These are phyloP conservation scores for Trametes versicolor DNA, from an alignment of 1,284 basidiomycete species.

Conservation along the genomic window DNA sequence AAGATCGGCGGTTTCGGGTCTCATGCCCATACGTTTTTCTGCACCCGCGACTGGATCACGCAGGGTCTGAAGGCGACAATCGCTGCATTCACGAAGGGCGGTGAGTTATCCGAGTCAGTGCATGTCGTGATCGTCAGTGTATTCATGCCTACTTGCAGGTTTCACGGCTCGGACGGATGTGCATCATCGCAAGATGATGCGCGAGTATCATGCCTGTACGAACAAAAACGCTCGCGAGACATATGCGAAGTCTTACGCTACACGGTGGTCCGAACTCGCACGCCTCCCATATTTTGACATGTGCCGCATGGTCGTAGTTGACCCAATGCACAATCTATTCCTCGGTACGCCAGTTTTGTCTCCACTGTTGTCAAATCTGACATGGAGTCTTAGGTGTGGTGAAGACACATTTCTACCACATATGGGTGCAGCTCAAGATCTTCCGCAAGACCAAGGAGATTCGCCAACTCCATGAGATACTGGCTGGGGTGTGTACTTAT, in stretches of 20 bases:
- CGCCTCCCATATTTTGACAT: constrained; percentile 44
- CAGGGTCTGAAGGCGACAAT: constrained; percentile 32
- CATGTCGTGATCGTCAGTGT: too few species aligned
- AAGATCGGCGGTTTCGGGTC: constrained; percentile 49
- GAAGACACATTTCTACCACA: constrained; percentile 46
- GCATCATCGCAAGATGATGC: constrained; percentile 22
- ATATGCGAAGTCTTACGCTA: constrained; percentile 33
- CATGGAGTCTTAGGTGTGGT: constrained; percentile 44
- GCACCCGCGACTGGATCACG: constrained; percentile 46
- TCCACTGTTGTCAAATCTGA: too few species aligned
- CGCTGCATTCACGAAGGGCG: constrained; percentile 23
- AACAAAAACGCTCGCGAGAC: constrained; percentile 31
- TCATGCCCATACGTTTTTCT: constrained; percentile 45
- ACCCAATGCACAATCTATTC: constrained; percentile 45
- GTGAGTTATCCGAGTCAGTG: too few species aligned
- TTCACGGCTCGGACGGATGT: constrained; percentile 23
- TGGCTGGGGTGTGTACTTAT: background rate
- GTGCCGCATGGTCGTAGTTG: constrained; percentile 40
- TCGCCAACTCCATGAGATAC: background rate
- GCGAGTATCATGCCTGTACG: constrained; percentile 8
- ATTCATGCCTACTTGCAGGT: constrained; percentile 9
- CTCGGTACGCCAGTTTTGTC: constrained; percentile 33
- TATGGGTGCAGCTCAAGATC: constrained; percentile 11
- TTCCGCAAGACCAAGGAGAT: constrained; percentile 14
- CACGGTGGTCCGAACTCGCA: constrained; percentile 38